Percentiles rank a stretch among this genome's conserved stretches.
phyloP scores from a whole-genome alignment of 2,329 filamentous ascomycete genomes.

The Dactylonectria estremocensis region DNA sequence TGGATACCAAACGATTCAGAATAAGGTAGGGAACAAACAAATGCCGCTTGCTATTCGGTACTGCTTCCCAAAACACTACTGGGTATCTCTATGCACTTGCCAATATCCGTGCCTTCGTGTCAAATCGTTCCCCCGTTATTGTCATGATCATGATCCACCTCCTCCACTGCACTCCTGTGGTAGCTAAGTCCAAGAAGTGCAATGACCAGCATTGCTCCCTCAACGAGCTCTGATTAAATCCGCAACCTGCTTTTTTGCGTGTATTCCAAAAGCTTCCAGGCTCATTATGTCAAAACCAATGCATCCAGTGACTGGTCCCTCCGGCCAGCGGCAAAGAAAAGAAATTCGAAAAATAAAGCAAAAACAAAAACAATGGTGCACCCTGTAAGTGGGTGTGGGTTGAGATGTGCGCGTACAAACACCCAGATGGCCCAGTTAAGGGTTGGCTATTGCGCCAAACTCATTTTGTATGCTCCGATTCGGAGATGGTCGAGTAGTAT shows the following conservation, averaged over 20 bases:
- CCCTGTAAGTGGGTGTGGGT: constrained; percentile 8
- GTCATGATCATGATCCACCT: constrained; percentile 45
- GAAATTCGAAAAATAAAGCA: constrained; percentile 36
- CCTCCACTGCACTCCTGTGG: constrained; percentile 39
- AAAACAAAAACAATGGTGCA: constrained; percentile 27
- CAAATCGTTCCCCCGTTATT: constrained; percentile 42
- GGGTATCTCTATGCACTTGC: constrained; percentile 54
- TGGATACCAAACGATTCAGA: neutral
- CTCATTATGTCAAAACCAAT: constrained; percentile 44
- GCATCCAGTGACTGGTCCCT: constrained; percentile 48
- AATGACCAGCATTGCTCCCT: constrained; percentile 46
- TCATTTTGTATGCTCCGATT: constrained; percentile 30
- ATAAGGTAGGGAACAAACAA: constrained; percentile 44
- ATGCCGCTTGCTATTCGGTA: constrained; percentile 51
- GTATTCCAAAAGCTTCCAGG: constrained; percentile 23
- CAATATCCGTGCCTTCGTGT: constrained; percentile 39
- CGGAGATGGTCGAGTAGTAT: constrained; percentile 6
- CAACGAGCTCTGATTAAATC: constrained; percentile 36
- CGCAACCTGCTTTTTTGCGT: constrained; percentile 14
- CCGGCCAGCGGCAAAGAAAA: constrained; percentile 49
- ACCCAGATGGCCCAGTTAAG: constrained; percentile 11
- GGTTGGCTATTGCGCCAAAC: constrained; percentile 20
- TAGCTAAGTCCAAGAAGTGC: constrained; percentile 39
- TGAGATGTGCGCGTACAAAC: constrained; percentile 5
- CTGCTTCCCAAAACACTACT: constrained; percentile 47